Percentiles rank a stretch among this genome's conserved stretches.
These are phyloP conservation scores for Cucurbitaria berberidis DNA, from an alignment of 2,329 filamentous ascomycete genomes.

Conservation along the genomic window DNA sequence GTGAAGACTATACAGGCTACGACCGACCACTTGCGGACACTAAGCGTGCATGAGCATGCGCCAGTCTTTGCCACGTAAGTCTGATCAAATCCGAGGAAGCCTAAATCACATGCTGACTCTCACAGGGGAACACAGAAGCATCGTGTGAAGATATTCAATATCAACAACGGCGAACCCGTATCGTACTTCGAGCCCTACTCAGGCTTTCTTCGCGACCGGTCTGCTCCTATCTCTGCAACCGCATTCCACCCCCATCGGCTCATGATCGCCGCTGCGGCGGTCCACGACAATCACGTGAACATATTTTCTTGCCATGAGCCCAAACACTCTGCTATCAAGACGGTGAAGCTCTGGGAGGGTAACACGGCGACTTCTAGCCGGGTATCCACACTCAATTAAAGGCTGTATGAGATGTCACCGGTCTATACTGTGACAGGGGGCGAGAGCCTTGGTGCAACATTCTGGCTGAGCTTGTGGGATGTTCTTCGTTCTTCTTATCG, in stretches of 20 bases:
- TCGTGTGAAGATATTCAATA: conserved; percentile 90
- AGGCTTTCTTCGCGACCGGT: conserved; percentile 81
- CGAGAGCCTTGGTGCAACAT: neutral
- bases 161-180: conserved; percentile 74
- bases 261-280: conserved; percentile 84
- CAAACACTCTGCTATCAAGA: conserved; percentile 31
- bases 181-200: conserved; percentile 89
- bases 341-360: conserved; percentile 45
- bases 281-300: conserved; percentile 89
- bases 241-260: conserved; percentile 96
- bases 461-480: neutral
- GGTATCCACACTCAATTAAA: conserved; percentile 24
- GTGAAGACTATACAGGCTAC: conserved; percentile 77
- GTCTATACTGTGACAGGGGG: neutral
- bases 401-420: neutral
- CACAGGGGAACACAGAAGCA: conserved; percentile 84
- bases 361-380: conserved; percentile 24
- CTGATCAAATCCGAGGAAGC: conserved; percentile 71
- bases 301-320: conserved; percentile 66
- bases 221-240: conserved; percentile 82
- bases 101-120: conserved; percentile 12
- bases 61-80: conserved; percentile 77
- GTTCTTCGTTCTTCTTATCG: neutral
- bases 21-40: conserved; percentile 77
- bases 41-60: conserved; percentile 93